A percentile compares a stretch with the other conserved stretches of the same genome.
Evolutionary conservation across 768 basidiomycete species (phyloP).

Genomic region (Leccinum barrowsii): DNA sequence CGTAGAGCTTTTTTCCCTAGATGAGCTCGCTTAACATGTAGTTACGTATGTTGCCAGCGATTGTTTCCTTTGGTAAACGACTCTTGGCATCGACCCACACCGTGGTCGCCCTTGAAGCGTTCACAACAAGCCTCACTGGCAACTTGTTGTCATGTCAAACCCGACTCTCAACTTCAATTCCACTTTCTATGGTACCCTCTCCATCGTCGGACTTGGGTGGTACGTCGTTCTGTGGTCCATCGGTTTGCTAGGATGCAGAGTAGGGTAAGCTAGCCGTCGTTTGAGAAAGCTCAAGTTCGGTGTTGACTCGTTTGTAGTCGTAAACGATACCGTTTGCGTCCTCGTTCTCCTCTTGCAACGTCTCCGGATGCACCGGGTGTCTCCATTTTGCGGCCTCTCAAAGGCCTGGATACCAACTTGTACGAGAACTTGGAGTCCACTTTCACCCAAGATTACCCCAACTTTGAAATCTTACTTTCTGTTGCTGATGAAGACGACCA

Average conservation of each 20-base stretch:
- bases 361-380: conserved; percentile 73
- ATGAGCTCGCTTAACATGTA: conserved; percentile 25
- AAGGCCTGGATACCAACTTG: conserved; percentile 92
- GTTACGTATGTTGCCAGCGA: conserved; percentile 12
- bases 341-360: conserved; percentile 57
- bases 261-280: conserved; percentile 54
- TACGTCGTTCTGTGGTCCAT: conserved; percentile 61
- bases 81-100: not conserved
- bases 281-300: not conserved
- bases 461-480: conserved; percentile 87
- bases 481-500: conserved; percentile 89
- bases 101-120: not conserved
- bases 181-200: conserved; percentile 16
- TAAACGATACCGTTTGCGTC: conserved; percentile 66
- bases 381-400: conserved; percentile 89
- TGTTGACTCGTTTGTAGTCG: conserved; percentile 47
- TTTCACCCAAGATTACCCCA: conserved; percentile 87
- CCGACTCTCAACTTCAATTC: conserved; percentile 1
- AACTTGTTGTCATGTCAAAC: conserved; percentile 13
- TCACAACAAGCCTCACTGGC: not conserved
- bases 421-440: conserved; percentile 96
- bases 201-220: conserved; percentile 54
- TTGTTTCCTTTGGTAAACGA: not conserved
- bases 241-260: conserved; percentile 60
- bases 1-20: conserved; percentile 52